Evolutionary conservation across 2,329 filamentous ascomycete genomes (phyloP).

Genomic region (Fusarium sp.): DNA sequence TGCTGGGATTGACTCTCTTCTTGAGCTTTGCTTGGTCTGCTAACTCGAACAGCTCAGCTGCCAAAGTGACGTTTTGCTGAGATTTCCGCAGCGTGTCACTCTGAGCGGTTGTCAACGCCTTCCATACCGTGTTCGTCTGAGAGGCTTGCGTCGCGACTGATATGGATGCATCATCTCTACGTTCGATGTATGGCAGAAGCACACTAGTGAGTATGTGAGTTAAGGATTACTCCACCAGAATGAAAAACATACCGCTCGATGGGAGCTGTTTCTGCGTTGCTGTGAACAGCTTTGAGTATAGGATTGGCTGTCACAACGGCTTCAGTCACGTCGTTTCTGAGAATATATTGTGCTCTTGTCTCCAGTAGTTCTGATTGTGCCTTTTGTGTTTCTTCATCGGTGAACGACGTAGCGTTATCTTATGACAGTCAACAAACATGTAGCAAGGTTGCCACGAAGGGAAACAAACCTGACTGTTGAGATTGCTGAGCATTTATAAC

Average conservation of each 20-base stretch:
- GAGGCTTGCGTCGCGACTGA: constrained; percentile 70
- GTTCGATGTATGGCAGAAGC: constrained; percentile 73
- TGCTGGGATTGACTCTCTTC: constrained; percentile 65
- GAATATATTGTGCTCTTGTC: constrained; percentile 75
- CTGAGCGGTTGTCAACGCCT: constrained; percentile 67
- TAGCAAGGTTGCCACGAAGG: neutral
- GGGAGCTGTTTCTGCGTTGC: constrained; percentile 70
- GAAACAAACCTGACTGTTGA: constrained; percentile 51
- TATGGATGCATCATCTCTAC: constrained; percentile 75
- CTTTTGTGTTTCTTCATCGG: constrained; percentile 64
- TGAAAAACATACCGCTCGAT: constrained; percentile 71
- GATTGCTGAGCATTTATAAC: constrained; percentile 67
- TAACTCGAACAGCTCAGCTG: constrained; percentile 72
- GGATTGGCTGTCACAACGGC: constrained; percentile 79
- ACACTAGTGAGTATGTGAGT: constrained; percentile 61
- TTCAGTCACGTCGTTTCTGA: constrained; percentile 76
- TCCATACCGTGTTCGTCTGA: constrained; percentile 62
- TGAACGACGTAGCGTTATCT: constrained; percentile 50
- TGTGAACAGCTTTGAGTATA: constrained; percentile 81
- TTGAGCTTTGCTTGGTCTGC: constrained; percentile 66
- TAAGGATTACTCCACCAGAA: neutral
- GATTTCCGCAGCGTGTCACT: constrained; percentile 68
- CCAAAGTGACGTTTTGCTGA: constrained; percentile 71
- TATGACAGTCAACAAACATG: constrained; percentile 22
- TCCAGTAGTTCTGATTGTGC: constrained; percentile 76